phyloP scores from a whole-genome alignment of 257 asterid species.

The Solanum okadae region DNA sequence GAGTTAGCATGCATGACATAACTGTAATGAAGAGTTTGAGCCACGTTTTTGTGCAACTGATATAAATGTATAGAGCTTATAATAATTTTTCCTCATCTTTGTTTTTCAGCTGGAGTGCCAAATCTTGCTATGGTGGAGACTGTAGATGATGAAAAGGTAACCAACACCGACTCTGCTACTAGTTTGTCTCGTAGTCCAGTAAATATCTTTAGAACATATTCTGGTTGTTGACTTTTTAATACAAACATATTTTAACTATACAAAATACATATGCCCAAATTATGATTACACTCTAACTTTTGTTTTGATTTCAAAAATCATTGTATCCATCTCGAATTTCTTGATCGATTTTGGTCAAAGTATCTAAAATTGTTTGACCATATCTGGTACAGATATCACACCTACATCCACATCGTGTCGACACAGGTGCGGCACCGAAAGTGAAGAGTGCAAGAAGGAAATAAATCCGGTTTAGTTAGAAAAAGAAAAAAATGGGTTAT shows the following conservation, averaged over 20 bases:
- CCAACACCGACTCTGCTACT: neutral
- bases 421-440: neutral
- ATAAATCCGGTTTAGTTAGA: neutral
- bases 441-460: neutral
- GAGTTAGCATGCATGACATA: neutral
- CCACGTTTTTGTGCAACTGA: neutral
- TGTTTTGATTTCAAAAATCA: neutral
- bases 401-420: neutral
- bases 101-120: slow-evolving; percentile 66
- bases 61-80: neutral
- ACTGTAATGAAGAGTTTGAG: neutral
- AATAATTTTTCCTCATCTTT: neutral
- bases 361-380: neutral
- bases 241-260: neutral
- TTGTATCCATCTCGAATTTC: neutral
- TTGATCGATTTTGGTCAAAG: neutral
- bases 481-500: neutral
- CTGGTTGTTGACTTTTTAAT: neutral
- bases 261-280: neutral
- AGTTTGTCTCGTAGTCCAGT: neutral
- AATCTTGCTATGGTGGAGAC: slow-evolving; percentile 92
- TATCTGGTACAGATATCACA: neutral
- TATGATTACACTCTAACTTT: neutral
- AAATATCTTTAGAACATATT: neutral
- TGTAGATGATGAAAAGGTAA: slow-evolving; percentile 92